Percentiles rank a stretch among this genome's conserved stretches.
phyloP scores from a whole-genome alignment of 139 green algal genomes.

The Chlamydomonas urium region DNA sequence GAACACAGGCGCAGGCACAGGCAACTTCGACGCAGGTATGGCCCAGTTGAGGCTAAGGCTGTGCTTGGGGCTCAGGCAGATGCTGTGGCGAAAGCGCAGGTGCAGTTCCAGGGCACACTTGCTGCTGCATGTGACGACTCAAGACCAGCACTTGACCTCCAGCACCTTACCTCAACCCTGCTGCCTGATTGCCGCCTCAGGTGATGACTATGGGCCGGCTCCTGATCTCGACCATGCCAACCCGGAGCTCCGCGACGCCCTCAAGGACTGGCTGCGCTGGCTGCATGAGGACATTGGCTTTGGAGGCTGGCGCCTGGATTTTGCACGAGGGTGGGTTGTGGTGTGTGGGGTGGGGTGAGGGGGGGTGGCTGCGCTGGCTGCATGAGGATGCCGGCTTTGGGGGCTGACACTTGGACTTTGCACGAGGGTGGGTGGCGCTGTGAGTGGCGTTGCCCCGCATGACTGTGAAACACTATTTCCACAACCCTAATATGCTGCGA shows the following conservation, averaged over 20 bases:
- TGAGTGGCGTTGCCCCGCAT: too few species aligned
- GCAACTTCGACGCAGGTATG: conserved; percentile 60
- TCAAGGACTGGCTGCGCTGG: conserved; percentile 74
- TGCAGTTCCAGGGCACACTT: too few species aligned
- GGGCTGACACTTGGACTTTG: conserved; percentile 94
- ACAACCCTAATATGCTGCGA: too few species aligned
- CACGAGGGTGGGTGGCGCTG: too few species aligned
- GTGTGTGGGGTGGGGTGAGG: too few species aligned
- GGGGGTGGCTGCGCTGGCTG: conserved; percentile 66
- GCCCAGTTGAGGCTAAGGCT: too few species aligned
- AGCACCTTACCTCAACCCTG: too few species aligned
- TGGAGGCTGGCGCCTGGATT: conserved; percentile 94
- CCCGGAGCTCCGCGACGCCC: conserved; percentile 68
- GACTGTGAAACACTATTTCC: too few species aligned
- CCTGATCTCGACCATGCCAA: conserved; percentile 94
- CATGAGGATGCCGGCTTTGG: conserved; percentile 75
- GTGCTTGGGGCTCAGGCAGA: too few species aligned
- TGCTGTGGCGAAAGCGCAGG: too few species aligned
- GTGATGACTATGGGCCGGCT: conserved; percentile 85
- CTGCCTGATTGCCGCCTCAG: conserved; percentile 5
- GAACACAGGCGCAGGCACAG: conserved; percentile 56
- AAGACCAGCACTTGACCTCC: too few species aligned
- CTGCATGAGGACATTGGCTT: conserved; percentile 66
- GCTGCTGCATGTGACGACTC: too few species aligned
- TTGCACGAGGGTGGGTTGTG: conserved; percentile 86